phyloP scores from a whole-genome alignment of 2,329 filamentous ascomycete genomes.

The Xylaria sp. region DNA sequence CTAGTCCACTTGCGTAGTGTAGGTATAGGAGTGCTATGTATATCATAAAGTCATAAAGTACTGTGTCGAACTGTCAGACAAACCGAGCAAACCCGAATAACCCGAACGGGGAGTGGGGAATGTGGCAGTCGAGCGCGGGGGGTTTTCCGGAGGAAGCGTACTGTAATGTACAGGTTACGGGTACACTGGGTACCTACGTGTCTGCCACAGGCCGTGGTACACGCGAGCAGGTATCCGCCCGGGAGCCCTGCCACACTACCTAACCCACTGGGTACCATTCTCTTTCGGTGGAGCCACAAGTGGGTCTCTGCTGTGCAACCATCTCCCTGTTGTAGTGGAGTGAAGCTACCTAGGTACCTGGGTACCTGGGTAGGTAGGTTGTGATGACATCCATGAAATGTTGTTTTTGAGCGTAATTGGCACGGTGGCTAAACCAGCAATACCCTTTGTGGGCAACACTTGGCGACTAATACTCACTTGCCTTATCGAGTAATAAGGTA shows the following conservation, averaged over 20 bases:
- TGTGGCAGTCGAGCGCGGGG: constrained; percentile 13
- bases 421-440: constrained; percentile 8
- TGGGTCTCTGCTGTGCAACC: constrained; percentile 36
- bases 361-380: no score
- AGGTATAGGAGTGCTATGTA: neutral
- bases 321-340: constrained; percentile 26
- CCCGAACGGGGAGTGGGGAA: constrained; percentile 10
- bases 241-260: constrained; percentile 32
- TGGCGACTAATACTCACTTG: constrained; percentile 30
- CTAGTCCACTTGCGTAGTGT: constrained; percentile 2
- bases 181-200: constrained; percentile 10
- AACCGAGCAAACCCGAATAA: constrained; percentile 7
- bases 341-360: no score
- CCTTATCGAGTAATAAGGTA: constrained; percentile 13
- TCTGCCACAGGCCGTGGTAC: neutral
- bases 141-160: constrained; percentile 1
- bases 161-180: neutral
- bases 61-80: constrained; percentile 4
- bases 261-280: constrained; percentile 39
- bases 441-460: neutral
- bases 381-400: constrained; percentile 35
- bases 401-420: constrained; percentile 24
- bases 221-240: constrained; percentile 29
- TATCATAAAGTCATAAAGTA: neutral
- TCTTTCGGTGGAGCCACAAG: constrained; percentile 25